Evolutionary conservation across 2,329 filamentous ascomycete species (phyloP).

Genomic region (Aspergillus sergii): DNA sequence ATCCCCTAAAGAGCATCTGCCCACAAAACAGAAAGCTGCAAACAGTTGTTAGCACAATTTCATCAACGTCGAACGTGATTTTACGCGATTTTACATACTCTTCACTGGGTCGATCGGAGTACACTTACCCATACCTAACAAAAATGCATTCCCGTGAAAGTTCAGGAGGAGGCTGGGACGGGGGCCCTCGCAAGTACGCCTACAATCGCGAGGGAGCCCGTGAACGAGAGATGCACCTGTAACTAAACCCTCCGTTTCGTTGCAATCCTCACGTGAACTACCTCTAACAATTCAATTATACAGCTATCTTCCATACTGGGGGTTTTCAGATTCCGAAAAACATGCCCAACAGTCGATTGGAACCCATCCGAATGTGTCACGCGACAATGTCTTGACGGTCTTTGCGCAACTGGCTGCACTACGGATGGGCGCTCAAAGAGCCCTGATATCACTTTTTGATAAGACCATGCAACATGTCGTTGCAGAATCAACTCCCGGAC

Average conservation of each 20-base stretch:
- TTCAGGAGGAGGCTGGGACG: slow-evolving; percentile 3
- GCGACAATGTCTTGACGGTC: slow-evolving; percentile 26
- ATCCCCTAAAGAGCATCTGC: not conserved
- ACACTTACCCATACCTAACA: not conserved
- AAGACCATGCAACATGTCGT: slow-evolving; percentile 29
- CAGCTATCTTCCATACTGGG: slow-evolving; percentile 25
- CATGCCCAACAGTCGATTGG: slow-evolving; percentile 21
- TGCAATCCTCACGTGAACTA: not conserved
- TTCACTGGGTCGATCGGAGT: not conserved
- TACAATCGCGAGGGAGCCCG: slow-evolving; percentile 23
- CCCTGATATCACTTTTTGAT: slow-evolving; percentile 33
- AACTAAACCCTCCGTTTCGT: not conserved
- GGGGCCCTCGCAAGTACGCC: slow-evolving; percentile 23
- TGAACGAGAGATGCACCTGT: slow-evolving; percentile 26
- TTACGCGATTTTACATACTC: not conserved
- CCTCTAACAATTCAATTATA: not conserved
- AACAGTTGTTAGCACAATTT: not conserved
- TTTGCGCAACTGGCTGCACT: slow-evolving; percentile 33
- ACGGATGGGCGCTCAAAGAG: slow-evolving; percentile 24
- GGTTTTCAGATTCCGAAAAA: slow-evolving; percentile 22
- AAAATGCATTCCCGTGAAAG: not conserved
- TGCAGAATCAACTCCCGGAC: slow-evolving; percentile 28
- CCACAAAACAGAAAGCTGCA: not conserved
- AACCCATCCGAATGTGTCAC: slow-evolving; percentile 18
- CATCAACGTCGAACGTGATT: not conserved